These are phyloP conservation scores for Nitzschia palea DNA, from an alignment of 108 stramenopile genomes.

Conservation along the genomic window DNA sequence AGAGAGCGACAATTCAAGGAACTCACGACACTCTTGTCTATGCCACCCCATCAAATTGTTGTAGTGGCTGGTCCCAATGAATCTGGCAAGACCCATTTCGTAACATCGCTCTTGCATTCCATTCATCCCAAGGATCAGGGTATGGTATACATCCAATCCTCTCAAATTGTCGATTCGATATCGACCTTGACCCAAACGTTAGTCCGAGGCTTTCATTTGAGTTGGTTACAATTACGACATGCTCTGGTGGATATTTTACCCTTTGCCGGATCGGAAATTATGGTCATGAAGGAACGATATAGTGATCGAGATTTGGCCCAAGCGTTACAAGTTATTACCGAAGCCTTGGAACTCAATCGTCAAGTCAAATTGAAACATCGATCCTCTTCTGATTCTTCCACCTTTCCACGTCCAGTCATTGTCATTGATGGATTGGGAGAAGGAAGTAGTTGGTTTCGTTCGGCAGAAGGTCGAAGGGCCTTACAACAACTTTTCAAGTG, in stretches of 20 bases:
- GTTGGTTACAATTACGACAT: slow-evolving; percentile 9
- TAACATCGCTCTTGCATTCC: background rate
- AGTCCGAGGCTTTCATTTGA: slow-evolving; percentile 9
- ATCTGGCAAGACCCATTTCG: slow-evolving; percentile 18
- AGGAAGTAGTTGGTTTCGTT: slow-evolving; percentile 11
- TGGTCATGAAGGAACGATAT: slow-evolving; percentile 27
- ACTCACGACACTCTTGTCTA: slow-evolving; percentile 7
- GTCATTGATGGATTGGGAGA: slow-evolving; percentile 26
- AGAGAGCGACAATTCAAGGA: slow-evolving; percentile 17
- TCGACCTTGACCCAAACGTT: slow-evolving; percentile 16
- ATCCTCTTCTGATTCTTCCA: no score
- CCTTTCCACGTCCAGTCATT: slow-evolving; percentile 2
- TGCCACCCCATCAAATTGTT: slow-evolving; percentile 15
- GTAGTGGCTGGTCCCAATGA: slow-evolving; percentile 24
- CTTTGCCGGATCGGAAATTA: slow-evolving; percentile 29
- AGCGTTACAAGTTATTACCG: slow-evolving; percentile 15
- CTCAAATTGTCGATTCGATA: slow-evolving; percentile 16
- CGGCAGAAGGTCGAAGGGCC: slow-evolving; percentile 3
- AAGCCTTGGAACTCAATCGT: slow-evolving; percentile 10
- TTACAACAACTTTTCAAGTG: slow-evolving; percentile 15
- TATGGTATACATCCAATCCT: slow-evolving; percentile 8
- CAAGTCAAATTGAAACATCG: background rate
- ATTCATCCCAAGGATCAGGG: slow-evolving; percentile 3
- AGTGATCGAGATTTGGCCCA: slow-evolving; percentile 23
- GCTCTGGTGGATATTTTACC: slow-evolving; percentile 21